Base-by-base conservation (phyloP, 2,329 filamentous ascomycete genomes). In the Aspergillus alliaceus region DNA sequence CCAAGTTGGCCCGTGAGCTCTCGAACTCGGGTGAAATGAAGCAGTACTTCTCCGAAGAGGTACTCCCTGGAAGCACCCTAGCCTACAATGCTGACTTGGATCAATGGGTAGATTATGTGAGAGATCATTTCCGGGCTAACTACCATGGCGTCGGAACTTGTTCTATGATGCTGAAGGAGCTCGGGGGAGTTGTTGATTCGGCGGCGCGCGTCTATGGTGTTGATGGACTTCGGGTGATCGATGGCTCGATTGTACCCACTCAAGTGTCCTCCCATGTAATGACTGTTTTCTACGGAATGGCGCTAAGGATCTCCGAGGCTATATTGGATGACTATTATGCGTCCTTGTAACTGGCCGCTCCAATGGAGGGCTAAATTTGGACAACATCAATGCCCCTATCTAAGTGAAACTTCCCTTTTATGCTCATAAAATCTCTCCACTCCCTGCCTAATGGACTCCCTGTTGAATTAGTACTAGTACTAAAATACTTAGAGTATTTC, bases 201-300 rank as follows among this genome's bases (percentile, higher is more conserved):
- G n/a, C n/a, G n/a, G n/a, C n/a, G 29, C 27, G 31, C 9, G 31
- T 50, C 25, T 50, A 50, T 35, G 29, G 29, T 6, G 31, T 50
- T 11, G 6, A 50, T 11, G 47, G 47, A 3, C 31, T 50, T 29
- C 31, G 47, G 11, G 47, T 37, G 12, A n/a, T 32, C n/a, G 31
- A 50, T 50, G 20, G 71, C 5, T 74, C 71, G 35, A 68, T 72
- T 12, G 65, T 69, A 9, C 72, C 74, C 3, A 70, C 66, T 18
- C 68, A 72, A 49, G 54, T 71, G 2, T 71, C 69, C 14, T 58
- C 66, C 4, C 69, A 72, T 48, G 64, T 72, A 15, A 69, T 70
- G 66, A 66, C 56, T 6, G 57, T 68, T 1, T 69, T 69, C 29
- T 71, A 71, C 34, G 70, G 54, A 1, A 69, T 72, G 66, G 68